A percentile compares a stretch with the other conserved stretches of the same genome.
These are phyloP conservation scores for Chaetomium strumarium DNA, from an alignment of 2,329 filamentous ascomycete species.

Conservation along the genomic window DNA sequence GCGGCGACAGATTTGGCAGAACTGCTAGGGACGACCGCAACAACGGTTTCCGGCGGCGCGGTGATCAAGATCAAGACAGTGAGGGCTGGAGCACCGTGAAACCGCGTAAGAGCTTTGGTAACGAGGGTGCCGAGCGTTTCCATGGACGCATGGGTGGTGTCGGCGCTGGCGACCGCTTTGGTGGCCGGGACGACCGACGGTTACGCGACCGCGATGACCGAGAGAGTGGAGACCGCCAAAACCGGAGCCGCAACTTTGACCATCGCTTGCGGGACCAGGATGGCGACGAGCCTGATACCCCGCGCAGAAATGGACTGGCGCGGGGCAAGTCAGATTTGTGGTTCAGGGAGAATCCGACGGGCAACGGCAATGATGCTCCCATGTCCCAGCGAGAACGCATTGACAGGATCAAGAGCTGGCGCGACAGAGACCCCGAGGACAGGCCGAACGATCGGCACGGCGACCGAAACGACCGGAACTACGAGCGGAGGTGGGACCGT, in stretches of 20 bases:
- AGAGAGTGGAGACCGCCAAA: constrained; percentile 28
- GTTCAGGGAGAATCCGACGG: constrained; percentile 53
- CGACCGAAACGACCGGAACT: constrained; percentile 53
- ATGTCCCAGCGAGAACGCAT: constrained; percentile 47
- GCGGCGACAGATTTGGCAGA: constrained; percentile 39
- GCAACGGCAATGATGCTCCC: constrained; percentile 33
- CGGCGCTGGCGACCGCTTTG: constrained; percentile 31
- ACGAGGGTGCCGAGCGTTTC: constrained; percentile 66
- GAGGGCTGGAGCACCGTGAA: constrained; percentile 73
- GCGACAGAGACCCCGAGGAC: constrained; percentile 45
- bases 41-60: constrained; percentile 46
- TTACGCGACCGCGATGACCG: constrained; percentile 41
- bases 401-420: constrained; percentile 56
- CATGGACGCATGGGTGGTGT: constrained; percentile 57
- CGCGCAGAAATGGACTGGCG: constrained; percentile 58
- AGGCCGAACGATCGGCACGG: constrained; percentile 31
- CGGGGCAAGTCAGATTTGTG: constrained; percentile 68
- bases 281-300: constrained; percentile 46
- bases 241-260: constrained; percentile 26
- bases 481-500: constrained; percentile 50
- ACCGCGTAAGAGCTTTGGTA: constrained; percentile 66
- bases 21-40: constrained; percentile 42
- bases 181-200: constrained; percentile 48
- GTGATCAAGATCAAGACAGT: constrained; percentile 52
- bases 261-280: constrained; percentile 38